Evolutionary conservation across 1,139 yeast genomes (phyloP), one percentile per base, ranked within the genome.

Genomic region (Suhomyces bolitotheri): DNA sequence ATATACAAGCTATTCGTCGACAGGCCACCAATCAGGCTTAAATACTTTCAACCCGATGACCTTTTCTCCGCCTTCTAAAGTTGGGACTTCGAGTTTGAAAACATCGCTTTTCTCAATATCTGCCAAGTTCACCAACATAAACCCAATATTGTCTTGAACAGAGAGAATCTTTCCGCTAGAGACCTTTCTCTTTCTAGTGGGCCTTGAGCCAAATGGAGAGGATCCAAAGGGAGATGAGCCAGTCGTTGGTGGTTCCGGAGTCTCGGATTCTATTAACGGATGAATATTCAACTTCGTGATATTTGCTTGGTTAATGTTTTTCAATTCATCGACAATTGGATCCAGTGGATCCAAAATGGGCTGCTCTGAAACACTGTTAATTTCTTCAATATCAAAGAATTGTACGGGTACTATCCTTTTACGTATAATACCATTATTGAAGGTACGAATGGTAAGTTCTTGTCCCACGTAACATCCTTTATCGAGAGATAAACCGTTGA

Each of bases 381-480:
- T 40, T 7, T 15, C 21, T 4, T 22, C 20, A 1, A 58, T 35
- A 17, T 50, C 58, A 35, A 59, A 72, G 40, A 88, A 65, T 40
- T 72, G 76, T 1, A 85, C 79, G 0, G 97, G 96, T 28, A 86
- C 76, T 2, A 89, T 66, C 36, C 98, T 68, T 54, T 90, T 89
- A 16, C 96, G 71, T 10, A 90, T 78, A 2, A 82, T 77, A 2
- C 97, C 96, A 29, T 84, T 81, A 42, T 87, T 88, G 54, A 73
- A 82, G 0, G 97, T 85, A 50, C 98, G 73, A 14, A 90, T 88
- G 0, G 97, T 90, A 36, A 92, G 68, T 56, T 92, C 99, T 58
- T 92, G 98, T 0, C 99, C 99, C 14, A 88, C 82, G 51, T 92
- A 92, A 57, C 99, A 92, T 3, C 99, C 99, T 57, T 92, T 92